Conservation (phyloP, 768 basidiomycete genomes). For the Leccinum pellstonianum region DNA sequence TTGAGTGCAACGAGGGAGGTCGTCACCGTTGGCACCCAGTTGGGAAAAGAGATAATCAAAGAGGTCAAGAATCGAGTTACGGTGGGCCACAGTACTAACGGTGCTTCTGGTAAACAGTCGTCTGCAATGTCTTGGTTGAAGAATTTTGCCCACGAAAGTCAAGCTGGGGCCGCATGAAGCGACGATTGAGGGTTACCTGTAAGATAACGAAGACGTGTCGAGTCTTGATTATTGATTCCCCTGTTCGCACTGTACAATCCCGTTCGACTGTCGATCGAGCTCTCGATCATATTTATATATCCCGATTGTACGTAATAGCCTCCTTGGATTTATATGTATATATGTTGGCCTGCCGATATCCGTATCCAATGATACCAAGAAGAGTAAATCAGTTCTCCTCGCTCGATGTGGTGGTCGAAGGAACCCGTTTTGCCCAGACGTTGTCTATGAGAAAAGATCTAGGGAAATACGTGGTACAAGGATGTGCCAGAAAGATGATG, state of each 20-base stretch:
- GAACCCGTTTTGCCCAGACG: background rate
- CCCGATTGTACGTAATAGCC: background rate
- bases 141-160: constrained; percentile 26
- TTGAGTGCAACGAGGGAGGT: constrained; percentile 23
- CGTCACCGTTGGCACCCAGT: constrained; percentile 9
- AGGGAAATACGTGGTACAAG: background rate
- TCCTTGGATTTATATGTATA: background rate
- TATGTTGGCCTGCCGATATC: background rate
- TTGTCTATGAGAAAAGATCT: background rate
- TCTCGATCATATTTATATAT: background rate
- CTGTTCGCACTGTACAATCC: background rate
- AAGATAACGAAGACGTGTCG: background rate
- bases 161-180: constrained; percentile 13
- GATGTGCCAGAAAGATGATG: background rate
- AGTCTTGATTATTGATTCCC: background rate
- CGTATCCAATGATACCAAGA: background rate
- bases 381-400: background rate
- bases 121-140: constrained; percentile 25
- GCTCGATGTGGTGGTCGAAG: background rate
- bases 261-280: background rate
- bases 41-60: constrained; percentile 24
- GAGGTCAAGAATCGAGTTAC: constrained; percentile 17
- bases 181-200: background rate
- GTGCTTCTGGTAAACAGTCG: constrained; percentile 10
- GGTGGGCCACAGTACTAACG: constrained; percentile 12